Evolutionary conservation across 106 monocot species (phyloP), one percentile per base, ranked within the genome.

Genomic region (Dendrobium officinale): DNA sequence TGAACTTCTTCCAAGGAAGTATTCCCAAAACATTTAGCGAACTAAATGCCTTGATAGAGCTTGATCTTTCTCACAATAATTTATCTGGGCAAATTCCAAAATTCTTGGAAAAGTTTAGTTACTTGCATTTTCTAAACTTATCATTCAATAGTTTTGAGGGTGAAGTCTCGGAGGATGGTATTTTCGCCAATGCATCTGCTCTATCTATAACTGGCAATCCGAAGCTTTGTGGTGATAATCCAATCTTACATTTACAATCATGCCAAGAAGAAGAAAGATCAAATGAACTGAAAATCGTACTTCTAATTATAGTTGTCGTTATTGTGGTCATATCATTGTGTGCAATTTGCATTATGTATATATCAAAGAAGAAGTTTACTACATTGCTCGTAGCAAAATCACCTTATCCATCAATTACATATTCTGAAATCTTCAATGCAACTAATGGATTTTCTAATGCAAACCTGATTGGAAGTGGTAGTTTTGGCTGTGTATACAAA

Each of bases 11-110:
- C 41, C 31, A 78, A 72, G 89, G 87, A 54, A 2, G 54, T 4
- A 83, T 90, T 78, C 87, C 89, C 54, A 2, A 80, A 3, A 54
- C 77, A 4, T 55, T 85, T 2, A 58, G 43, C 37, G 47, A 75
- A 8, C 54, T 90, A 44, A 83, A 58, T 19, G 82, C 73, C 2
- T 59, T 90, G 10, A 24, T 75, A 45, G 41, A 22, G 8, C 20
- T 90, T 6, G 85, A 87, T 72, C 40, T 90, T 37, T 90, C 90
- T 10, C 37, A 54, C 5, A 90, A 90, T 61, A 83, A 85, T n/a
- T 75, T 85, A 37, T 85, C 90, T 4, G 87, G 87, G 20, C 6
- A 49, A 48, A 74, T 90, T 9, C 89, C 89, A 0, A 61, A 81
- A 20, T 83, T 73, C 68, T 54, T 90, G 13, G 77, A 72, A 16